These are phyloP conservation scores for Sporobolomyces pararoseus DNA, from an alignment of 768 basidiomycete species.

Conservation along the genomic window DNA sequence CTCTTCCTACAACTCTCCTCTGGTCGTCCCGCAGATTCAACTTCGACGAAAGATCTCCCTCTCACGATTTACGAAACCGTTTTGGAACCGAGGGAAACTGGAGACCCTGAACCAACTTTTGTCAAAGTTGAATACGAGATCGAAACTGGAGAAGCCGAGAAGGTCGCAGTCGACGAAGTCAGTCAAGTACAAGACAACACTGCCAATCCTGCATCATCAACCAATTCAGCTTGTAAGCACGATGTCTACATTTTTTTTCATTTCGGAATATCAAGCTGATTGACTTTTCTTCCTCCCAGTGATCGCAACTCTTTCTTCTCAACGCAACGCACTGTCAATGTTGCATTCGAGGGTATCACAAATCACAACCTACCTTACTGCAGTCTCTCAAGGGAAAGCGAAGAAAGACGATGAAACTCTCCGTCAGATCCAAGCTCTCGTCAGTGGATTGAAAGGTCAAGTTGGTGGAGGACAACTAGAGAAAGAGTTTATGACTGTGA, in stretches of 20 bases:
- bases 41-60: constrained; percentile 63
- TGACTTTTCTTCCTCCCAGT: constrained; percentile 55
- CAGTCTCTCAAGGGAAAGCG: constrained; percentile 59
- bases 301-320: constrained; percentile 82
- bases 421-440: constrained; percentile 75
- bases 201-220: neutral
- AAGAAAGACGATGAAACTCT: constrained; percentile 72
- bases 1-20: constrained; percentile 65
- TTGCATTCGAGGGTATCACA: constrained; percentile 82
- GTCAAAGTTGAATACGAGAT: constrained; percentile 74
- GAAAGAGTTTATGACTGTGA: constrained; percentile 81
- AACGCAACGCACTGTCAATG: constrained; percentile 94
- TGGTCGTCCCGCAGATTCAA: neutral
- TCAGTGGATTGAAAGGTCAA: constrained; percentile 59
- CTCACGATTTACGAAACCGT: constrained; percentile 91
- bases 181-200: constrained; percentile 54
- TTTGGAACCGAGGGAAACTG: constrained; percentile 70
- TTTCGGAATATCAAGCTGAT: too few relatives aligned
- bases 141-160: constrained; percentile 96
- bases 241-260: too few relatives aligned
- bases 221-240: constrained; percentile 1
- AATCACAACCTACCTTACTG: constrained; percentile 78
- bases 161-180: constrained; percentile 92
- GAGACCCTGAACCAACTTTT: constrained; percentile 54
- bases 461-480: constrained; percentile 56